Evolutionary conservation across 805 yeast genomes (phyloP).

Genomic region (Novakomyces olei): DNA sequence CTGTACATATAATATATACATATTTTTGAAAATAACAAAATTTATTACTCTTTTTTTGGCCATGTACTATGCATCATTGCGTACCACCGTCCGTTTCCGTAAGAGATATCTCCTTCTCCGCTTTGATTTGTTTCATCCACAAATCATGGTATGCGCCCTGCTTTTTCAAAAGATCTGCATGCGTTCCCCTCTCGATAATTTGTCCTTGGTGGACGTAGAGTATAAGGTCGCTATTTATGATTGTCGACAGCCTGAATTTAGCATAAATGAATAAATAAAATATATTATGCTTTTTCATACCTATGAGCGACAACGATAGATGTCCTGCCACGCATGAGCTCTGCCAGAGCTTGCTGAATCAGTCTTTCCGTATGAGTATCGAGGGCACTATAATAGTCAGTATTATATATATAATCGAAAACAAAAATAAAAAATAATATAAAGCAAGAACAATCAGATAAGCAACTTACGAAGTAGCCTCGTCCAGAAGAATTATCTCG

Average conservation of each 20-base stretch:
- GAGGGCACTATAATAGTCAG: conserved; percentile 29
- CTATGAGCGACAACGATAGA: conserved; percentile 87
- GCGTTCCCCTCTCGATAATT: conserved; percentile 79
- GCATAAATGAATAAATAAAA: conserved; percentile 4
- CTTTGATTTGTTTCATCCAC: conserved; percentile 56
- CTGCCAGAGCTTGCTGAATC: conserved; percentile 48
- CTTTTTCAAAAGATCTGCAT: conserved; percentile 32
- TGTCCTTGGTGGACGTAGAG: conserved; percentile 60
- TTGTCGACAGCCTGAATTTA: not conserved
- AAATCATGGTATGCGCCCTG: conserved; percentile 51
- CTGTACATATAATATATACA: too few relatives aligned
- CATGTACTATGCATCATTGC: too few relatives aligned
- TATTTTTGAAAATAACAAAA: too few relatives aligned
- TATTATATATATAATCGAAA: not conserved
- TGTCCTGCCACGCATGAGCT: conserved; percentile 33
- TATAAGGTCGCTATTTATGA: conserved; percentile 46
- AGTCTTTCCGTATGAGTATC: conserved; percentile 93
- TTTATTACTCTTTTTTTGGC: too few relatives aligned
- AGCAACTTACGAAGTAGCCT: conserved; percentile 30
- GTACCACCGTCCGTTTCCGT: too few relatives aligned
- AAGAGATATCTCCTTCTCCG: too few relatives aligned
- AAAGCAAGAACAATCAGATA: too few relatives aligned
- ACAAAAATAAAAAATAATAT: not conserved
- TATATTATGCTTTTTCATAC: conserved; percentile 81
- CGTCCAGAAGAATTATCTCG: conserved; percentile 85